Percentiles rank a stretch among this genome's conserved stretches.
Evolutionary conservation across 2,329 filamentous ascomycete species (phyloP).

Genomic region (Colletotrichum sp.): DNA sequence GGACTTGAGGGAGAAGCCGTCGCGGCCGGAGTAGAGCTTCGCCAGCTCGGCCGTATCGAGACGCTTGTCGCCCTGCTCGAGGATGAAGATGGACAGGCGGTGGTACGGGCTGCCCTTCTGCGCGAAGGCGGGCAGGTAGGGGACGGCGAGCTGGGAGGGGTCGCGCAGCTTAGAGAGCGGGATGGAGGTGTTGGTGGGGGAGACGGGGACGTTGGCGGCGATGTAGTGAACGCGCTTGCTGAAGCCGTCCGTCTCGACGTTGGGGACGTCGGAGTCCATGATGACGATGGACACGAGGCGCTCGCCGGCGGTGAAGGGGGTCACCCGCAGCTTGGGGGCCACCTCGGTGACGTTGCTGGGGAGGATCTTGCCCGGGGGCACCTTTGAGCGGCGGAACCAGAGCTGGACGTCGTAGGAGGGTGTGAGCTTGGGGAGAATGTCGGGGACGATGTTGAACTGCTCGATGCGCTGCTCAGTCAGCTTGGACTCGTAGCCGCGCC

Average conservation of each 20-base stretch:
- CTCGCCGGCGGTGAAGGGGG: conserved; percentile 82
- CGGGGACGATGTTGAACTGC: conserved; percentile 87
- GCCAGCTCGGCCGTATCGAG: conserved; percentile 65
- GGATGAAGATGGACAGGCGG: conserved; percentile 80
- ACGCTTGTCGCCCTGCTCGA: conserved; percentile 73
- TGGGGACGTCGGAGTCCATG: conserved; percentile 89
- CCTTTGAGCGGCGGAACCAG: conserved; percentile 73
- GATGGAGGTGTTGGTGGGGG: conserved; percentile 61
- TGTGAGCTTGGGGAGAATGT: conserved; percentile 82
- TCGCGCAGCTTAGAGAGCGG: conserved; percentile 67
- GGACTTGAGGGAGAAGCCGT: conserved; percentile 74
- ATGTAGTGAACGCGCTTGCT: conserved; percentile 86
- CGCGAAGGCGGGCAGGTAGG: conserved; percentile 86
- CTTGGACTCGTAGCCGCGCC: conserved; percentile 81
- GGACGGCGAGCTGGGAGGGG: conserved; percentile 71
- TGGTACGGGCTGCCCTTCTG: conserved; percentile 94
- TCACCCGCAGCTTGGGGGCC: conserved; percentile 78
- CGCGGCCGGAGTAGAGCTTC: conserved; percentile 45
- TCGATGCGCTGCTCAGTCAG: conserved; percentile 84
- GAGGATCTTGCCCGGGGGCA: conserved; percentile 80
- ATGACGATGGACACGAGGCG: conserved; percentile 85
- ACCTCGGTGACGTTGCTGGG: conserved; percentile 75
- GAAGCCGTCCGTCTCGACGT: conserved; percentile 77
- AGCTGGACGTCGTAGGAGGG: conserved; percentile 82
- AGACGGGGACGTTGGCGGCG: conserved; percentile 67